These are phyloP conservation scores for Gyrodon lividus DNA, from an alignment of 768 basidiomycete species.

Conservation along the genomic window DNA sequence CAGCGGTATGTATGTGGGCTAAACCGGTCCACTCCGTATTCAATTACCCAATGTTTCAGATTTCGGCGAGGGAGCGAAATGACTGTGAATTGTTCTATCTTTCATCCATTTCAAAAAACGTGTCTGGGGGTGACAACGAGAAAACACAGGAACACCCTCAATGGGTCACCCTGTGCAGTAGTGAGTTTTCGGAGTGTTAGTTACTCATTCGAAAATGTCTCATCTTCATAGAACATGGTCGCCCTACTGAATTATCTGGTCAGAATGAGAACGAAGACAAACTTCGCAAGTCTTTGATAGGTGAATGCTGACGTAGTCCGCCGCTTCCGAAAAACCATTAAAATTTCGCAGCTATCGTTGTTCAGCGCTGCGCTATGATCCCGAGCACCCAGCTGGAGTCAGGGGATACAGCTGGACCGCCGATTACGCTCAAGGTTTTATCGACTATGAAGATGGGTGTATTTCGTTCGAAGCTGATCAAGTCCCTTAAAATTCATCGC, in stretches of 20 bases:
- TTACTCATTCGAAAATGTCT: constrained; percentile 2
- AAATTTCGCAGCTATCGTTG: constrained; percentile 29
- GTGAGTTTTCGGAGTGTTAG: constrained; percentile 36
- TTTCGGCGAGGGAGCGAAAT: constrained; percentile 65
- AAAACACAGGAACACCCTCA: constrained; percentile 56
- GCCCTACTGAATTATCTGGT: constrained; percentile 38
- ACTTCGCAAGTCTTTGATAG: constrained; percentile 59
- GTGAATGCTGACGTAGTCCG: constrained; percentile 35
- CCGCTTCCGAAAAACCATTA: constrained; percentile 3
- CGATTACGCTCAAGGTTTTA: constrained; percentile 49
- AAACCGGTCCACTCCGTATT: constrained; percentile 11
- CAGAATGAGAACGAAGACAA: constrained; percentile 42
- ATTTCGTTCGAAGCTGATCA: constrained; percentile 65
- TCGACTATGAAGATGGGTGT: constrained; percentile 65
- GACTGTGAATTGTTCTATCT: constrained; percentile 86
- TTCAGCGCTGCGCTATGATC: constrained; percentile 22
- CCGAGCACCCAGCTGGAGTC: constrained; percentile 22
- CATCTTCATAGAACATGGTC: constrained; percentile 53
- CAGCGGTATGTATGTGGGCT: constrained; percentile 44
- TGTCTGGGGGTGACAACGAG: constrained; percentile 40
- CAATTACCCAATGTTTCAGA: constrained; percentile 39
- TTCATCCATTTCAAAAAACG: constrained; percentile 55
- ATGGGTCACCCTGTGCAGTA: constrained; percentile 60
- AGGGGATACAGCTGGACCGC: constrained; percentile 18
- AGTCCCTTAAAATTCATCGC: constrained; percentile 37